Conservation (phyloP, 1,284 basidiomycete species). For the Puccinia novopanici region DNA sequence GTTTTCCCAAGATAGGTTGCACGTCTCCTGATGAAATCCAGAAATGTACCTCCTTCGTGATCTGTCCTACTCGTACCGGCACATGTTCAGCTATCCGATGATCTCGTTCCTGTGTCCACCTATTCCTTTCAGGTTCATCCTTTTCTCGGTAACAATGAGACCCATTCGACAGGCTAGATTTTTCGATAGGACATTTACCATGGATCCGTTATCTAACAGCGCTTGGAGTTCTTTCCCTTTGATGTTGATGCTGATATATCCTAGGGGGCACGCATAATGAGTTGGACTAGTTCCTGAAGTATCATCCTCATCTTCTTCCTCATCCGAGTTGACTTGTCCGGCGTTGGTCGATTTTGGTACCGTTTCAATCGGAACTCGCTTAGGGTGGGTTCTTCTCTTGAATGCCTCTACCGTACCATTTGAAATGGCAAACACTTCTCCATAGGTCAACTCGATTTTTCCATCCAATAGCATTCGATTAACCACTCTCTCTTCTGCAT, state of each 20-base stretch:
- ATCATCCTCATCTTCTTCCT: no score
- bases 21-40: no score
- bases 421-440: background rate
- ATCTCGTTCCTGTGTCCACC: slow-evolving; percentile 11
- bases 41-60: no score
- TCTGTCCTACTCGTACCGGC: background rate
- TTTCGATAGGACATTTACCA: background rate
- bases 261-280: slow-evolving; percentile 12
- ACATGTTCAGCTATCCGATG: slow-evolving; percentile 3
- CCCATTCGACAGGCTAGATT: background rate
- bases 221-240: background rate
- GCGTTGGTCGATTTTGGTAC: background rate
- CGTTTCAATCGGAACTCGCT: background rate
- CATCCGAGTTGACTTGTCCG: background rate
- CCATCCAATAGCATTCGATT: background rate
- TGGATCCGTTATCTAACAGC: slow-evolving; percentile 4
- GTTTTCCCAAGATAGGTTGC: slow-evolving; percentile 10
- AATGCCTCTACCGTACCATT: background rate
- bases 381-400: background rate
- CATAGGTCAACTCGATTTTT: background rate
- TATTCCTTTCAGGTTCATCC: slow-evolving; percentile 4
- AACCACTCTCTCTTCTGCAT: background rate
- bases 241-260: background rate
- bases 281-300: background rate
- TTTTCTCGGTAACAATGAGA: background rate